These are phyloP conservation scores for Salmacisia buchloeana DNA, from an alignment of 1,284 basidiomycete species.

Conservation along the genomic window DNA sequence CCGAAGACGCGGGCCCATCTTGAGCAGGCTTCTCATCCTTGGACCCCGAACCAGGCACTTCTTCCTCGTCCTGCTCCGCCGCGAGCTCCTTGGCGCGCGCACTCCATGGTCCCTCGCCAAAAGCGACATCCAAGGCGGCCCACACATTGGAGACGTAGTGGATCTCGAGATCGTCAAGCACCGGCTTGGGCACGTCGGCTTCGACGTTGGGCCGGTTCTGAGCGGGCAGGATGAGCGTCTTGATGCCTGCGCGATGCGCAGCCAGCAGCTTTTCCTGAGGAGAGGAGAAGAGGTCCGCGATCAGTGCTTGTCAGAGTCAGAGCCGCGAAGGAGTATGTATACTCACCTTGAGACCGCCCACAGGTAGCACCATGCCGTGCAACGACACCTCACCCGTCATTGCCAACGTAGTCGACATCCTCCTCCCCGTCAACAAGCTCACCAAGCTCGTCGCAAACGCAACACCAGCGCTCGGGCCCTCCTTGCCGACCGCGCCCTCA, in stretches of 20 bases:
- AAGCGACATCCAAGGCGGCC: conserved; percentile 45
- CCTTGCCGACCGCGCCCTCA: conserved; percentile 86
- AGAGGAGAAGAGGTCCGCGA: neutral
- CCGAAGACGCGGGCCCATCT: too few species aligned
- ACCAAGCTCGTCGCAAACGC: conserved; percentile 87
- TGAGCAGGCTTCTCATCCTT: neutral
- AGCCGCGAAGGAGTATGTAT: too few species aligned
- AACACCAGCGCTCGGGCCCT: conserved; percentile 92
- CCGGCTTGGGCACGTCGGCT: conserved; percentile 45
- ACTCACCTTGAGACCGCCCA: conserved; percentile 41
- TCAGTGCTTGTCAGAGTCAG: neutral
- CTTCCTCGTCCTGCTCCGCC: conserved; percentile 4
- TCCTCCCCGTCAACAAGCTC: conserved; percentile 62
- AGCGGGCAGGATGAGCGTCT: conserved; percentile 44
- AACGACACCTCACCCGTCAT: conserved; percentile 50
- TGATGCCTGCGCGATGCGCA: conserved; percentile 45
- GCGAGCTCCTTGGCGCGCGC: conserved; percentile 29
- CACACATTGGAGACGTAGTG: conserved; percentile 49
- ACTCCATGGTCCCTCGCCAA: conserved; percentile 46
- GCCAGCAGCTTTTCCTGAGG: conserved; percentile 44
- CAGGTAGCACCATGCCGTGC: conserved; percentile 47
- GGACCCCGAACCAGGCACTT: neutral
- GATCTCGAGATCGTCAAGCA: conserved; percentile 44
- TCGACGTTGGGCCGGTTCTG: conserved; percentile 49
- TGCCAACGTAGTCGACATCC: conserved; percentile 40